These are phyloP conservation scores for Medicago arabica DNA, from an alignment of 306 rosid species.

Conservation along the genomic window DNA sequence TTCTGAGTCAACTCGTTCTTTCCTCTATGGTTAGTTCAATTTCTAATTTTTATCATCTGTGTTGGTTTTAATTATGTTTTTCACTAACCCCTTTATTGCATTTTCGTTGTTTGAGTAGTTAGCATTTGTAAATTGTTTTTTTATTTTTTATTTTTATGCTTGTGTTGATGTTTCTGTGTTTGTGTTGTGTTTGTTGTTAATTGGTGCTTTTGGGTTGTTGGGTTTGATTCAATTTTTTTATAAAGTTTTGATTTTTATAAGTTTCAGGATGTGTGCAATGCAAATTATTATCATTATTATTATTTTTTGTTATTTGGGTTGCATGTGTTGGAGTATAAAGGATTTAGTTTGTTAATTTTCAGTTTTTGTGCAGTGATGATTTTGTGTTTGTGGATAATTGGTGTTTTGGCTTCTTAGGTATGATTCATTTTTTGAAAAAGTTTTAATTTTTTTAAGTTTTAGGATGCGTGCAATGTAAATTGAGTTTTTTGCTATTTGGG, in stretches of 20 bases:
- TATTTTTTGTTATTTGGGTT: constrained; percentile 33
- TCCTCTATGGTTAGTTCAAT: constrained; percentile 74
- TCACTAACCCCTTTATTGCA: constrained; percentile 36
- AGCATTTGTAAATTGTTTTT: constrained; percentile 17
- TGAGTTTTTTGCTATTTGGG: too few relatives aligned
- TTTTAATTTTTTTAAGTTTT: too few relatives aligned
- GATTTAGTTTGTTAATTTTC: not conserved
- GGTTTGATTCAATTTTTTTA: constrained; percentile 1
- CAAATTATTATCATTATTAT: too few relatives aligned
- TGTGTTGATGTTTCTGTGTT: not conserved
- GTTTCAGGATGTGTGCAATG: not conserved
- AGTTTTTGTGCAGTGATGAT: too few relatives aligned
- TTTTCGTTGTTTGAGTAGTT: constrained; percentile 28
- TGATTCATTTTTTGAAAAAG: too few relatives aligned
- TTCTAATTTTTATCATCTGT: constrained; percentile 7
- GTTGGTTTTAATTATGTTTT: constrained; percentile 15
- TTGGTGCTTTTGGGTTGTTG: constrained; percentile 12
- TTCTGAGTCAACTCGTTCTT: constrained; percentile 56
- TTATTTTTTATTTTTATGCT: not conserved
- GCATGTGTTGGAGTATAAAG: constrained; percentile 22
- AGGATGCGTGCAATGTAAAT: too few relatives aligned
- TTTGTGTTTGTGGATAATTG: too few relatives aligned
- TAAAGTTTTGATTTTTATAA: constrained; percentile 12
- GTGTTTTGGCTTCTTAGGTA: too few relatives aligned
- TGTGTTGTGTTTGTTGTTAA: not conserved